These are phyloP conservation scores for Salvia rosmarinus DNA, from an alignment of 257 asterid genomes.

Conservation along the genomic window DNA sequence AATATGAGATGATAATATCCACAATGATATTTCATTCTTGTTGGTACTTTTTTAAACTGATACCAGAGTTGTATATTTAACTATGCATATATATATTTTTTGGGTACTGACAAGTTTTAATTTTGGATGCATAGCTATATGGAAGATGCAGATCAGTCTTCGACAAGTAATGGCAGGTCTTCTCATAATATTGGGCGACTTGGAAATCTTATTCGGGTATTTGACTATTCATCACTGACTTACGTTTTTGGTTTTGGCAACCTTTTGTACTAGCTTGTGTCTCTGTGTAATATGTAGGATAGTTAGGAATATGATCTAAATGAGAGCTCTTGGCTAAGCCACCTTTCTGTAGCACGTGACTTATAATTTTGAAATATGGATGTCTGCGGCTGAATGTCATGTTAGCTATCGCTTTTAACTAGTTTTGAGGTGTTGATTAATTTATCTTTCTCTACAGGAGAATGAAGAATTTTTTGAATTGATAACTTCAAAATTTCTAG, in stretches of 20 bases:
- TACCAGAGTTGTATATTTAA: background rate
- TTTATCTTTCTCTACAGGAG: constrained; percentile 61
- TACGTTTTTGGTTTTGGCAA: constrained; percentile 21
- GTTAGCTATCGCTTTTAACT: background rate
- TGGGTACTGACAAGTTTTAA: constrained; percentile 14
- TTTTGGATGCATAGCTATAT: constrained; percentile 58
- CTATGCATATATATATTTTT: background rate
- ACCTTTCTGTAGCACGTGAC: constrained; percentile 16
- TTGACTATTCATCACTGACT: constrained; percentile 14
- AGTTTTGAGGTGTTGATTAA: constrained; percentile 20
- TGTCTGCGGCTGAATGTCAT: constrained; percentile 15
- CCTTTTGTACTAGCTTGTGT: background rate
- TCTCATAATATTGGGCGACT: constrained; percentile 87
- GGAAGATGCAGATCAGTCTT: constrained; percentile 71
- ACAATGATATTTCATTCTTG: background rate
- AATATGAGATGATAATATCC: background rate
- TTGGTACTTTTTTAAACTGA: background rate
- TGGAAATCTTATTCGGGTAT: constrained; percentile 90
- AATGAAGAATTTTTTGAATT: constrained; percentile 88
- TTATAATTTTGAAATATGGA: constrained; percentile 20
- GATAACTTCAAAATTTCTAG: constrained; percentile 73
- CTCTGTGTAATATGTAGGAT: constrained; percentile 16
- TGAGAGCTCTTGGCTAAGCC: constrained; percentile 7
- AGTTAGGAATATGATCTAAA: constrained; percentile 3
- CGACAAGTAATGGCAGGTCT: constrained; percentile 74